Evolutionary conservation across 495 filamentous ascomycete genomes (phyloP).

Genomic region (Tuber indicum): DNA sequence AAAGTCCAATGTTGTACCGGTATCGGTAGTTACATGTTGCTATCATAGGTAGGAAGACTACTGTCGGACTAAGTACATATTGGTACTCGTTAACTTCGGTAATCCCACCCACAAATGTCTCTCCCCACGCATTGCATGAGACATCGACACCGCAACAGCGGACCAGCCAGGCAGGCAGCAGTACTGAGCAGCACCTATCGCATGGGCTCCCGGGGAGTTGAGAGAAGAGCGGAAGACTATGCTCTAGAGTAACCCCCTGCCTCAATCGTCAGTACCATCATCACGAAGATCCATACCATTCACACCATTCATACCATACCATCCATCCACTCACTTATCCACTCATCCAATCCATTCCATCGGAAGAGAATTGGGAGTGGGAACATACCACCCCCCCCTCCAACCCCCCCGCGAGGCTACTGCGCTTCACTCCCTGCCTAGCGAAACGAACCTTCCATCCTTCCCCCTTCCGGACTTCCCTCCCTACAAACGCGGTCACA

Average conservation of each 20-base stretch:
- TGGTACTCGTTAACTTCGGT: neutral
- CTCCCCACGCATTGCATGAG: constrained; percentile 18
- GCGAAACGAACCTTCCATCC: constrained; percentile 2
- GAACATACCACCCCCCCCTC: constrained; percentile 12
- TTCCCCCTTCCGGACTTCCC: constrained; percentile 13
- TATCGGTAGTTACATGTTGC: neutral
- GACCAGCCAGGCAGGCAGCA: constrained; percentile 28
- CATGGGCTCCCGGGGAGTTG: constrained; percentile 26
- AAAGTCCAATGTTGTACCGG: neutral
- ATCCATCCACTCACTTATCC: constrained; percentile 7
- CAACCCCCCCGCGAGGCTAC: constrained; percentile 9
- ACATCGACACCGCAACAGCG: constrained; percentile 33
- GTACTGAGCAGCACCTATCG: neutral
- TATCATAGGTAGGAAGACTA: neutral
- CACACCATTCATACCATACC: constrained; percentile 14
- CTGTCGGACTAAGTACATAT: neutral
- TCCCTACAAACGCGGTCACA: constrained; percentile 9
- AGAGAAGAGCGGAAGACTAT: constrained; percentile 9
- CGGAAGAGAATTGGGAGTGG: neutral
- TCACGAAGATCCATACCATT: constrained; percentile 34
- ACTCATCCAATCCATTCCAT: constrained; percentile 14
- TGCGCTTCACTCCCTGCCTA: neutral
- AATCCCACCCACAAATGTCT: neutral
- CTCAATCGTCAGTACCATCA: constrained; percentile 27
- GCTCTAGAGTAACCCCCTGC: constrained; percentile 36